A percentile compares a stretch with the other conserved stretches of the same genome.
Conservation (phyloP, 345 rosid species). For the Linum usitatissimum region DNA sequence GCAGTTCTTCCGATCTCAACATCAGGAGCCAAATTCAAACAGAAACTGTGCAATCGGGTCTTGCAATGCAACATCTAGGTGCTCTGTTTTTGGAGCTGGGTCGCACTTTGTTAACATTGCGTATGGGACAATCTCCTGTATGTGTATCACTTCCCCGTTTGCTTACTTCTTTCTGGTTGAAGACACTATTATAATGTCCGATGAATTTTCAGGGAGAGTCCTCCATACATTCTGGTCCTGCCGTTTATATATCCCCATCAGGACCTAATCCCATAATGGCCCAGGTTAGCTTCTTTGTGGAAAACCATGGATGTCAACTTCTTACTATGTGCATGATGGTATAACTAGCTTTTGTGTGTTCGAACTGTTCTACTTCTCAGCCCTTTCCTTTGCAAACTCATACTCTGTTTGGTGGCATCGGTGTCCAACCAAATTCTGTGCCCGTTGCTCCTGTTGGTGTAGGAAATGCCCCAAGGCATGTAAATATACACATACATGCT, state of each 20-base stretch:
- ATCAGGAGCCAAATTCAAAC: slow-evolving; percentile 64
- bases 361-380: slow-evolving; percentile 32
- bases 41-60: slow-evolving; percentile 60
- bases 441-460: slow-evolving; percentile 38
- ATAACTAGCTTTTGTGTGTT: slow-evolving; percentile 8
- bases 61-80: slow-evolving; percentile 79
- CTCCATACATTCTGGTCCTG: slow-evolving; percentile 83
- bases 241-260: slow-evolving; percentile 76
- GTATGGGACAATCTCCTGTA: not conserved
- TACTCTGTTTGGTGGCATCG: slow-evolving; percentile 53
- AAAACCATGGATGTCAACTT: not conserved
- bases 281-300: slow-evolving; percentile 39
- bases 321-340: slow-evolving; percentile 3
- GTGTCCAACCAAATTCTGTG: slow-evolving; percentile 39
- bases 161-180: not conserved
- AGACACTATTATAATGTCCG: not conserved
- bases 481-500: slow-evolving; percentile 94
- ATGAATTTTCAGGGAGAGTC: slow-evolving; percentile 38
- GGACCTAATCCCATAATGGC: slow-evolving; percentile 98
- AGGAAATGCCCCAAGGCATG: slow-evolving; percentile 57
- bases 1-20: slow-evolving; percentile 49
- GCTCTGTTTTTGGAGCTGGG: slow-evolving; percentile 55
- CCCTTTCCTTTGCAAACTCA: slow-evolving; percentile 80
- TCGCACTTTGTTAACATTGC: not conserved
- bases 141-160: not conserved